Percentiles rank a stretch among this genome's conserved stretches.
These are phyloP conservation scores for Trametes cinnabarina DNA, from an alignment of 768 basidiomycete genomes.

Conservation along the genomic window DNA sequence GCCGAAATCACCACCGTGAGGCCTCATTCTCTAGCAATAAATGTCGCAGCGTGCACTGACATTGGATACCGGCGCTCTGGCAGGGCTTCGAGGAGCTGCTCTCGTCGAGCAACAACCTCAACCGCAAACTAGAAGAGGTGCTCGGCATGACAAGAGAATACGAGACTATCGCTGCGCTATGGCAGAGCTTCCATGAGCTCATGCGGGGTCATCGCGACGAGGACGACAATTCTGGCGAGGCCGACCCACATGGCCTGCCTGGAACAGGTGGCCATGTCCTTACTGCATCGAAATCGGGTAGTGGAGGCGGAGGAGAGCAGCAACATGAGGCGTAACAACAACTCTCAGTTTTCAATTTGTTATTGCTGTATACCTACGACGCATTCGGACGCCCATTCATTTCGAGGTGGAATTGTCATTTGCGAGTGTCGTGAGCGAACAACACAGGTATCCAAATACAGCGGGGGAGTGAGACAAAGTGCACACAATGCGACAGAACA, in stretches of 20 bases:
- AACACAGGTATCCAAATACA: constrained; percentile 36
- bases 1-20: constrained; percentile 70
- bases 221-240: constrained; percentile 18
- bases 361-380: no score
- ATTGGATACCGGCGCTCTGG: not conserved
- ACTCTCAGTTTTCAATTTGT: no score
- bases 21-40: not conserved
- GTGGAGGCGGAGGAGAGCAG: not conserved
- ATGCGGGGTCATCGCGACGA: constrained; percentile 49
- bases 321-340: constrained; percentile 1
- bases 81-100: constrained; percentile 89
- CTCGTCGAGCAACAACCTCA: constrained; percentile 79
- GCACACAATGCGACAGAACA: constrained; percentile 22
- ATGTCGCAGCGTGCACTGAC: not conserved
- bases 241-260: constrained; percentile 45
- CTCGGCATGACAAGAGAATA: constrained; percentile 92
- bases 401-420: constrained; percentile 15
- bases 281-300: constrained; percentile 19
- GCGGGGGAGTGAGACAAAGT: constrained; percentile 5
- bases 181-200: constrained; percentile 77
- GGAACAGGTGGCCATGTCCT: constrained; percentile 74
- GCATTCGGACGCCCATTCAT: not conserved
- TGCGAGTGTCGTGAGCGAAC: constrained; percentile 21
- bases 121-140: constrained; percentile 91
- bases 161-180: constrained; percentile 80